Conservation (phyloP, 176 grass and related monocot genomes). For the Stipa capillata region DNA sequence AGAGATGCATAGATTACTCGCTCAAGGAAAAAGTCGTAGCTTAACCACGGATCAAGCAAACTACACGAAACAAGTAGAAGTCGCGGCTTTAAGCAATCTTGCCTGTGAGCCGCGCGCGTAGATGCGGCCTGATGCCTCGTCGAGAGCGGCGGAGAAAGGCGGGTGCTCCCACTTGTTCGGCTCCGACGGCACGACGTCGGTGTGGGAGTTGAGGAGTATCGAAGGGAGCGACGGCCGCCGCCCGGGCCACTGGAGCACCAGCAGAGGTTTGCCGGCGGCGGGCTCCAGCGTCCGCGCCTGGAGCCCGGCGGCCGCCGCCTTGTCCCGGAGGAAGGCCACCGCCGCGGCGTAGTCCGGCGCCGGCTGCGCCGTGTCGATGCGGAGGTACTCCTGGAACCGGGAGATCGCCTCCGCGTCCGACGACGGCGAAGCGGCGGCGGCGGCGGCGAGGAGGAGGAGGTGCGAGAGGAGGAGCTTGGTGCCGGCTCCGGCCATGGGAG, state of each 20-base stretch:
- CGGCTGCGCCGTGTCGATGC: constrained; percentile 87
- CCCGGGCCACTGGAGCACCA: constrained; percentile 80
- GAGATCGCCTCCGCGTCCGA: constrained; percentile 53
- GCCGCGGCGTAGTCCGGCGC: constrained; percentile 67
- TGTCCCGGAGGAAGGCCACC: constrained; percentile 42
- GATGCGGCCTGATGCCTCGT: constrained; percentile 50
- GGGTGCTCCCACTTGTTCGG: constrained; percentile 78
- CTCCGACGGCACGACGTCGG: constrained; percentile 88
- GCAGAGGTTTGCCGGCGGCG: constrained; percentile 58
- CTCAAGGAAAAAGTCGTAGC: too few relatives aligned
- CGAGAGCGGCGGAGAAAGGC: constrained; percentile 76
- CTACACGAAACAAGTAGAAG: neutral
- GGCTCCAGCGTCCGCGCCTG: constrained; percentile 64
- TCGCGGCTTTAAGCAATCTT: neutral
- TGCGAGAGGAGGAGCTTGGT: constrained; percentile 11
- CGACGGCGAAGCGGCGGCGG: constrained; percentile 5
- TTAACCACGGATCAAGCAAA: too few relatives aligned
- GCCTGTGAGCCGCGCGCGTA: constrained; percentile 88
- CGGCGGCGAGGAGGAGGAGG: neutral
- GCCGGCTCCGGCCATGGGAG: constrained; percentile 9
- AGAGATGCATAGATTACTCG: neutral
- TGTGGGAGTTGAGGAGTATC: constrained; percentile 88
- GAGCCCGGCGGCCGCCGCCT: constrained; percentile 47
- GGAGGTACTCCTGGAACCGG: constrained; percentile 96
- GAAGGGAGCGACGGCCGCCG: constrained; percentile 49